A percentile compares a stretch with the other conserved stretches of the same genome.
Conservation (phyloP, 208 protist species). For the Borovskyia barvae region DNA sequence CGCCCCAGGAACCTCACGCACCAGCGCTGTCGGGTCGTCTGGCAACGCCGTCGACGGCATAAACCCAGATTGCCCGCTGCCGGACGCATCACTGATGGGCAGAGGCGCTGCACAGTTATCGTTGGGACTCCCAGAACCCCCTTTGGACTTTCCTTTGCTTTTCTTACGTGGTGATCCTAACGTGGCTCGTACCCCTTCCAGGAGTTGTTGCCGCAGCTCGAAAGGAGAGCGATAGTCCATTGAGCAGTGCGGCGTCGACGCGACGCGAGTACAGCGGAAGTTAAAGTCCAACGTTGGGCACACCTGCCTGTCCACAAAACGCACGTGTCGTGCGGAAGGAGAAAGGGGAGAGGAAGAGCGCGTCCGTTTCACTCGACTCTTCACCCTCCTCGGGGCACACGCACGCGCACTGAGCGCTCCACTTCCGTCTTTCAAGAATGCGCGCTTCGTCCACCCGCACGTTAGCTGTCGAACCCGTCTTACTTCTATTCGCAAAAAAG, state of each 20-base stretch:
- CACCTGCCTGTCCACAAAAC: neutral
- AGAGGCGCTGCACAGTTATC: conserved; percentile 8
- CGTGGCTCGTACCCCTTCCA: conserved; percentile 53
- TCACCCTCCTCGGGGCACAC: too few relatives aligned
- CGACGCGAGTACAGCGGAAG: too few relatives aligned
- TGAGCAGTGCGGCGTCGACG: too few relatives aligned
- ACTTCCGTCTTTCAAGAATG: too few relatives aligned
- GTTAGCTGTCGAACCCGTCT: too few relatives aligned
- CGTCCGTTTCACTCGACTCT: too few relatives aligned
- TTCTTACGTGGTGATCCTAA: conserved; percentile 20
- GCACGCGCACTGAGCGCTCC: too few relatives aligned
- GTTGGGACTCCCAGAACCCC: neutral
- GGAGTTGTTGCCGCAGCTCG: conserved; percentile 76
- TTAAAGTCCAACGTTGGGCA: too few relatives aligned
- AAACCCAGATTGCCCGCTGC: conserved; percentile 16
- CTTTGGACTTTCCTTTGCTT: conserved; percentile 21
- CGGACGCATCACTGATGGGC: neutral
- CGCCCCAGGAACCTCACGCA: conserved; percentile 76
- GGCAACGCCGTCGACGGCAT: conserved; percentile 46
- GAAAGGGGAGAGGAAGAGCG: neutral
- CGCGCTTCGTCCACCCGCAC: too few relatives aligned
- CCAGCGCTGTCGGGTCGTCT: conserved; percentile 84
- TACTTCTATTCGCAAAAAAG: too few relatives aligned
- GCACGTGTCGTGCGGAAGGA: neutral
- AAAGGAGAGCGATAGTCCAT: conserved; percentile 89